Base-by-base conservation (phyloP, 2,329 filamentous ascomycete genomes). In the Penicillium sp. region DNA sequence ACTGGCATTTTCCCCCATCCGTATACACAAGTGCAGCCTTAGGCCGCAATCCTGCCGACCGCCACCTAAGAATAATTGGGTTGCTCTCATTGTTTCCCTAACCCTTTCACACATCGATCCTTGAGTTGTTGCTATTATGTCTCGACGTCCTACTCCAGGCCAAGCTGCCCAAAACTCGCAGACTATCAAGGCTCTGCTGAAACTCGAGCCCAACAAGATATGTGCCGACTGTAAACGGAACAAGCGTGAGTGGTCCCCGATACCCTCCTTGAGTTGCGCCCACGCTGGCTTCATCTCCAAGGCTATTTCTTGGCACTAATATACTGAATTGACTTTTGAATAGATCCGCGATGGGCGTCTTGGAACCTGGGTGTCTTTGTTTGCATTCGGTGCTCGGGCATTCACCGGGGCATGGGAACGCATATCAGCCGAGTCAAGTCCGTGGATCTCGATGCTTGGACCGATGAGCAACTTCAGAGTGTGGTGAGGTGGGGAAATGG, bases 151-250 rank as follows among this genome's bases (percentile, higher is more conserved):
- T 70, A 86, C 86, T 62, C 89, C 90, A 64, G 90, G 96, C 77
- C 87, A 90, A 75, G 90, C 91, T 68, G 92, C 92, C 68, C 89
- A 95, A 77, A 99, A 99, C 78, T 88, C 90, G 74, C 86, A 88
- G 73, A 95, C 91, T 42, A 90, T 99, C 75, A 97, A 97, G 81
- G 91, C 85, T 71, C 84, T 99, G 65, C 81, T 97, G 72, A 99
- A 97, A 79, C 79, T 99, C 65, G 93, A 97, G 71, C 80, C 86
- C 60, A 99, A 99, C 80, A 99, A 99, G 80, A 86, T 89, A 71
- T 99, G 94, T 81, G 91, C 93, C 58, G 94, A 99, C 76, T 99
- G 94, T 85, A 99, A 99, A 82, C 87, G 89, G 74, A 99, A 97
- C 81, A 99, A 97, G 76, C 94, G 92, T 95, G 76, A 64, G 87